Conservation (phyloP, 2,329 filamentous ascomycete species). For the Aspergillus neoniger region DNA sequence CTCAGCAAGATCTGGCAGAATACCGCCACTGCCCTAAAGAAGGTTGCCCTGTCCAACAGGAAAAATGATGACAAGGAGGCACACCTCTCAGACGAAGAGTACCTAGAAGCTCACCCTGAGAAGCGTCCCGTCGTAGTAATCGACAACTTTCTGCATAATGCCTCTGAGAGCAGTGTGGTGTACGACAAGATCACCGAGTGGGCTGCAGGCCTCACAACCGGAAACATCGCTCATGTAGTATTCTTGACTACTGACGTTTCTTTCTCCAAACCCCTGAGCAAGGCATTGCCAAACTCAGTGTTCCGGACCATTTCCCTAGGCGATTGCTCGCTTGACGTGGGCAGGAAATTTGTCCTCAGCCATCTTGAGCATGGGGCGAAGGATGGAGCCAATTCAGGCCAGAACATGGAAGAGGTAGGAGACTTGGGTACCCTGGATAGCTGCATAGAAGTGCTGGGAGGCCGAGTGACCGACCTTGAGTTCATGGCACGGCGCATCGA, state of each 20-base stretch:
- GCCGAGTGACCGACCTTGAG: slow-evolving; percentile 92
- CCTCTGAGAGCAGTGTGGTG: slow-evolving; percentile 65
- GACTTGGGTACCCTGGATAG: slow-evolving; percentile 74
- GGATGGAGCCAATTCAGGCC: slow-evolving; percentile 37
- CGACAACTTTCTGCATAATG: slow-evolving; percentile 87
- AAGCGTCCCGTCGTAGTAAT: slow-evolving; percentile 79
- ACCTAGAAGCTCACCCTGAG: slow-evolving; percentile 86
- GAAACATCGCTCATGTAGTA: slow-evolving; percentile 89
- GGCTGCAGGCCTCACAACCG: slow-evolving; percentile 81
- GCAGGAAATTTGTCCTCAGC: slow-evolving; percentile 85
- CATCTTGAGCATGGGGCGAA: slow-evolving; percentile 62
- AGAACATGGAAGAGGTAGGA: slow-evolving; percentile 52
- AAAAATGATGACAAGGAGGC: slow-evolving; percentile 73
- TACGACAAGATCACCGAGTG: slow-evolving; percentile 81
- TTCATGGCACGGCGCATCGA: slow-evolving; percentile 89
- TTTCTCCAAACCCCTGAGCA: slow-evolving; percentile 82
- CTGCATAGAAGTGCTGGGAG: slow-evolving; percentile 80
- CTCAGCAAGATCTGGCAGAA: slow-evolving; percentile 87
- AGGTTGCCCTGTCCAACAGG: slow-evolving; percentile 70
- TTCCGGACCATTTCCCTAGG: slow-evolving; percentile 84
- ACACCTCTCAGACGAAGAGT: slow-evolving; percentile 76
- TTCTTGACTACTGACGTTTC: slow-evolving; percentile 90
- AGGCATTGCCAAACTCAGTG: slow-evolving; percentile 84
- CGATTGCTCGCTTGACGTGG: slow-evolving; percentile 81
- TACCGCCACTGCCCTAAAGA: slow-evolving; percentile 74